Base-by-base conservation (phyloP, 805 yeast species). In the Candida boidinii region DNA sequence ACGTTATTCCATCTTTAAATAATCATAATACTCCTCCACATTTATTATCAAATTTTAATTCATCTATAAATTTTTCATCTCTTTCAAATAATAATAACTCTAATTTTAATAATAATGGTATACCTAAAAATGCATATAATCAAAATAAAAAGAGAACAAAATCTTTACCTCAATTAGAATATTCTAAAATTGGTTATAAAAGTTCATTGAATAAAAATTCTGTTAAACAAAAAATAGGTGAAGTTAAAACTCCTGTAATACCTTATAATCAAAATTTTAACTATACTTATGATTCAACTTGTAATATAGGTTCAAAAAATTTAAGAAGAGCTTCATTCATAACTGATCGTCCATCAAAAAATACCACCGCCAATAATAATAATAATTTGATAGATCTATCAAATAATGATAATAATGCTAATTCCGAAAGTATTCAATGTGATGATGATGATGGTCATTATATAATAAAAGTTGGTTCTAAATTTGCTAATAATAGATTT, bases 371-470 rank as follows among this genome's bases (percentile, higher is more conserved):
- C 7, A 26, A 23, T 8, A 17, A 23, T n/a, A 20, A 23, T 17
- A 18, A 21, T 2, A 17, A 13, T 18, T 22, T n/a, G 24, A 22
- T 10, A 10, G 12, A 22, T 4, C 9, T 25, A 14, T 8, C 42
- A 34, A 31, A 34, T 30, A n/a, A 36, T 33, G 30, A 41, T 38
- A 14, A 56, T 54, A 1, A 16, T 9, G 18, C 23, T 18, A 27
- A 25, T 9, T 20, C 35, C 8, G 22, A 28, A 6, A 26, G 35
- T 8, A 38, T 41, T 4, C 47, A 46, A 2, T 73, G 78, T 45
- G 79, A 72, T 45, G 86, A 79, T 45, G 70, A 73, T 37, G 79
- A 81, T 39, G 94, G 94, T 3, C 87, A 83, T 51, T 81, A 78
- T 48, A 70, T 78, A 30, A 75, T 78, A 11, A 68, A 66, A 30